Percentiles rank a stretch among this genome's conserved stretches.
phyloP scores from a whole-genome alignment of 192 early-diverging fungal genomes.

The Kickxella alabastrina region DNA sequence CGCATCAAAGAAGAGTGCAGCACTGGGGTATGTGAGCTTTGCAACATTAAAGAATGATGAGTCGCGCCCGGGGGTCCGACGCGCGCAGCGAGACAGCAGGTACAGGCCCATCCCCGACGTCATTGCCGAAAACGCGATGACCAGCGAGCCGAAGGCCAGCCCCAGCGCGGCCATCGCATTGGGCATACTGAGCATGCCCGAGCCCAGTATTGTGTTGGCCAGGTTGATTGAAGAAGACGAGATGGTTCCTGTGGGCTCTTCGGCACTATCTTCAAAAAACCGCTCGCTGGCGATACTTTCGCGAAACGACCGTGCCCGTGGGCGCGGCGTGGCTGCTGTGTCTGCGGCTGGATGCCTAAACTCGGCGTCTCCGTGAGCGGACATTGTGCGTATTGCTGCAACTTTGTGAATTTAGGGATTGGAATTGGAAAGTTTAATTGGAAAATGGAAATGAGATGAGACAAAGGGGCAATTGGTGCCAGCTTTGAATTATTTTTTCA shows the following conservation, averaged over 20 bases:
- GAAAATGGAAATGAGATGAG: background rate
- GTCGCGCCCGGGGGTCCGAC: slow-evolving; percentile 68
- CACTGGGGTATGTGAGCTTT: slow-evolving; percentile 85
- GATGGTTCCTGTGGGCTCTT: slow-evolving; percentile 60
- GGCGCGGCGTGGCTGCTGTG: background rate
- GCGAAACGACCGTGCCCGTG: slow-evolving; percentile 20
- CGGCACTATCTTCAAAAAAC: slow-evolving; percentile 29
- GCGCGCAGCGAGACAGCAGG: slow-evolving; percentile 73
- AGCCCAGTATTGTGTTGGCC: slow-evolving; percentile 94
- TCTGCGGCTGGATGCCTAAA: background rate
- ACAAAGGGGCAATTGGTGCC: too few relatives aligned
- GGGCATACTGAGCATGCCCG: slow-evolving; percentile 97
- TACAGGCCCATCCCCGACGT: slow-evolving; percentile 81
- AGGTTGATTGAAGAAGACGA: slow-evolving; percentile 75
- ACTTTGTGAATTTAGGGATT: too few relatives aligned
- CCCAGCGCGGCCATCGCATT: slow-evolving; percentile 82
- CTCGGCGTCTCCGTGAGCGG: background rate
- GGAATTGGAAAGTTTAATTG: background rate
- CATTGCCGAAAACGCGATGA: slow-evolving; percentile 72
- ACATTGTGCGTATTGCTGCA: too few relatives aligned
- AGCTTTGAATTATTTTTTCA: too few relatives aligned
- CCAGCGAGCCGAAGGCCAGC: slow-evolving; percentile 71
- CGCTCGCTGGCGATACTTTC: slow-evolving; percentile 18
- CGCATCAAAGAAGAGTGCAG: slow-evolving; percentile 84
- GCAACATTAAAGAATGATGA: slow-evolving; percentile 89